Base-by-base conservation (phyloP, 2,329 filamentous ascomycete genomes). In the Colletotrichum limetticola region DNA sequence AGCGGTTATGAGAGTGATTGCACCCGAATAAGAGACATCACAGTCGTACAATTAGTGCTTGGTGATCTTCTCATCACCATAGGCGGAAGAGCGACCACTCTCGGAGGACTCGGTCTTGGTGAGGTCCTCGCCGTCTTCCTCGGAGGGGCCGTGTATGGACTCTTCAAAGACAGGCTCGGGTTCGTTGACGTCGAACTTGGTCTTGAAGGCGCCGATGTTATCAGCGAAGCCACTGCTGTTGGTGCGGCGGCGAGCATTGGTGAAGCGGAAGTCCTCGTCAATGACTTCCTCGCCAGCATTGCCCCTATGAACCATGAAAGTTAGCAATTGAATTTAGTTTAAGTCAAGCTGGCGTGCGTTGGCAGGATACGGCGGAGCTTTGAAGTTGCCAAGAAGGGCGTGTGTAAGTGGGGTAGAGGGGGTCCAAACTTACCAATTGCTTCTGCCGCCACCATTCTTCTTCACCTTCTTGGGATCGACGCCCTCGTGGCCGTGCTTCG, bases 161-260 rank as follows among this genome's bases (percentile, higher is more conserved):
- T 98, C 95, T 82, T 98, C 95, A 77, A 98, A 98, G 79, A 97
- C 94, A 53, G 95, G 95, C 79, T 98, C 96, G 22, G 91, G 88
- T 78, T 98, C 97, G 81, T 95, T 89, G 77, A 94, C 88, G 84
- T 99, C 97, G 82, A 98, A 98, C 86, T 99, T 99, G 84, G 95
- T 97, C 89, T 97, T 97, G 86, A 98, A 94, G 82, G 95, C 91
- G 74, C 90, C 89, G 77, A 94, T 86, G 78, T 91, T 88, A 79
- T 91, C 89, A 68, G 91, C 91, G 78, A 93, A 89, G 79, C 89
- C 91, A 85, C 92, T 95, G 82, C 93, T 96, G 87, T 98, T 98
- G 85, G 94, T 97, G 83, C 94, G 95, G 82, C 96, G 97, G 75
- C 96, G 95, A 70, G 93, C 87, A 78, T 98, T 97, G 87, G 88